These are phyloP conservation scores for Penicillium chermesinum DNA, from an alignment of 495 filamentous ascomycete genomes.

Conservation along the genomic window DNA sequence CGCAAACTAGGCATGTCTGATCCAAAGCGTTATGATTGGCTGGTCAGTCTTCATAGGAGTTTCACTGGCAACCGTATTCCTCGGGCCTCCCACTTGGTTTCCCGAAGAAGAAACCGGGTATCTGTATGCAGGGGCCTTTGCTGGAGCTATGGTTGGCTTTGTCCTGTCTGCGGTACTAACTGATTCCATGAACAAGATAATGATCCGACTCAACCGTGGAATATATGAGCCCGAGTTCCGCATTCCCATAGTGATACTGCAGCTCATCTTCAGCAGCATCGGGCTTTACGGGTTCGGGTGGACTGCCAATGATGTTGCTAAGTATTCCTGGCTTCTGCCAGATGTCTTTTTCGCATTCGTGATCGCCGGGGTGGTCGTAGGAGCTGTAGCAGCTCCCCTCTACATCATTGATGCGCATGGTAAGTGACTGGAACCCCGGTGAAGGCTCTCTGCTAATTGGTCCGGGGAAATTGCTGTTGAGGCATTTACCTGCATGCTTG, in stretches of 20 bases:
- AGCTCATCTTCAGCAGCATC: slow-evolving; percentile 69
- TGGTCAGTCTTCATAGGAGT: slow-evolving; percentile 96
- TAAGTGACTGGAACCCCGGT: slow-evolving; percentile 36
- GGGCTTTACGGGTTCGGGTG: slow-evolving; percentile 82
- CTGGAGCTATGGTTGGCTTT: slow-evolving; percentile 78
- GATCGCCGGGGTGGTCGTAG: slow-evolving; percentile 85
- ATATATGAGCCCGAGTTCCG: slow-evolving; percentile 91
- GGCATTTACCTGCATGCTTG: slow-evolving; percentile 81
- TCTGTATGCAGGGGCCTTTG: slow-evolving; percentile 80
- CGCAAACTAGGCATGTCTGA: slow-evolving; percentile 61
- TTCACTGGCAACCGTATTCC: slow-evolving; percentile 75
- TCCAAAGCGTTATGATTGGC: slow-evolving; percentile 85
- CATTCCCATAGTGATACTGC: slow-evolving; percentile 73
- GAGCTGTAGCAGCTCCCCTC: slow-evolving; percentile 77
- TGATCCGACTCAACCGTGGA: slow-evolving; percentile 72
- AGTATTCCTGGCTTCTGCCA: slow-evolving; percentile 67
- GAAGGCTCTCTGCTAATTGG: slow-evolving; percentile 7
- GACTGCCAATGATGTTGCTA: slow-evolving; percentile 50
- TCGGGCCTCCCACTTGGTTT: slow-evolving; percentile 76
- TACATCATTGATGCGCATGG: slow-evolving; percentile 94
- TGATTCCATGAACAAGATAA: slow-evolving; percentile 62
- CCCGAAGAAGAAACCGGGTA: slow-evolving; percentile 79
- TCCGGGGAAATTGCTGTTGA: slow-evolving; percentile 79
- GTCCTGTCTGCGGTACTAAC: slow-evolving; percentile 64
- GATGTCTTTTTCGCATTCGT: slow-evolving; percentile 73